Evolutionary conservation across 176 grass and related monocot species (phyloP), one percentile per base, ranked within the genome.

Genomic region (bread wheat (Triticum aestivum)): DNA sequence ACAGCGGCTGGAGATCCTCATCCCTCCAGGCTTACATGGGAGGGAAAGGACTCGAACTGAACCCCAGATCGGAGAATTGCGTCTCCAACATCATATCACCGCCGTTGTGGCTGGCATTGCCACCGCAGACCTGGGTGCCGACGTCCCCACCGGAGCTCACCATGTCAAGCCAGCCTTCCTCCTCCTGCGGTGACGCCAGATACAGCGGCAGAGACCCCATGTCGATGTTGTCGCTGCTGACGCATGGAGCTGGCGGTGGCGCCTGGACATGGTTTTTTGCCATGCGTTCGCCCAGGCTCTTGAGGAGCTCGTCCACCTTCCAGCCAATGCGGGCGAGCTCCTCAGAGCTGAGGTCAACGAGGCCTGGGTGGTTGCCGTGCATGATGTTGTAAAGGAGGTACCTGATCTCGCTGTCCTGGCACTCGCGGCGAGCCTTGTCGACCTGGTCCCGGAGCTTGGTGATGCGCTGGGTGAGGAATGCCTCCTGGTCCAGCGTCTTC

Each of bases 401-500:
- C 9, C 2, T 52, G 4, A 61, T 75, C 72, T 87, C 56, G 2
- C 66, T 14, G 65, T 92, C 63, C 0, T 35, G 54, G 20, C 84
- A 89, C 5, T 79, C 76, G 2, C 29, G 38, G 0, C 82, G 23
- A 2, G 41, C 13, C 27, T 84, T 92, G 5, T 45, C 0, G 4
- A 87, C 17, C 34, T 91, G 75, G 0, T 73, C 83, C 15, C 32
- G 21, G 3, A 89, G 68, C 77, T 85, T 92, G 54, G 8, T 4
- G 35, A 75, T 39, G 21, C 91, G 80, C 13, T 41, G 15, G 0
- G 33, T 34, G 30, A 95, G 91, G 77, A 90, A 88, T 2, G 78
- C 70, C 44, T 87, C 88, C 27, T 76, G 75, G 35, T 89, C 84
- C 38, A 71, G 9, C 47, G 69, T 85, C 64, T 89, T 90, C 54